phyloP scores from a whole-genome alignment of 225 moss, liverwort and hornwort species.

The Marchantia paleacea region DNA sequence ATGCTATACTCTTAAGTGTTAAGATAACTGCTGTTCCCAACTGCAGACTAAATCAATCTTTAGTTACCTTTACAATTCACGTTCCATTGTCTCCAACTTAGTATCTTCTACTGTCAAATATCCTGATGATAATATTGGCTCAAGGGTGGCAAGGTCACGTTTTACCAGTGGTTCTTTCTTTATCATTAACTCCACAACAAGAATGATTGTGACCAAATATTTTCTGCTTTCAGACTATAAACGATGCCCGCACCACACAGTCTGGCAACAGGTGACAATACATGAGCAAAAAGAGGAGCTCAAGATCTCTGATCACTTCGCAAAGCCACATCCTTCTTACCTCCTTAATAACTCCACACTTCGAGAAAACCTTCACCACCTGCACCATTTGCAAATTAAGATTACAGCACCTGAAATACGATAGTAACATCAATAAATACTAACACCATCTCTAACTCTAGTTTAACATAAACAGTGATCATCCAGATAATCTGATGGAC shows the following conservation, averaged over 20 bases:
- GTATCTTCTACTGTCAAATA: not conserved
- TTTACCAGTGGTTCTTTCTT: not conserved
- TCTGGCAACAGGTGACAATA: not conserved
- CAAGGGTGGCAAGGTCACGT: not conserved
- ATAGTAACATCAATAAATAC: not conserved
- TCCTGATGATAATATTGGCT: not conserved
- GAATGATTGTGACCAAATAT: not conserved
- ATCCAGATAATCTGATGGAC: no score
- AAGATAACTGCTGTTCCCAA: not conserved
- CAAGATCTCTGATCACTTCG: not conserved
- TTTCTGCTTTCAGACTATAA: not conserved
- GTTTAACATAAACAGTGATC: no score
- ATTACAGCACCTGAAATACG: constrained; percentile 11
- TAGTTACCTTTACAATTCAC: not conserved
- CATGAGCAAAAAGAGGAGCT: not conserved
- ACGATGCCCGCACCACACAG: not conserved
- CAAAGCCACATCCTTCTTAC: constrained; percentile 33
- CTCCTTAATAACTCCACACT: constrained; percentile 98
- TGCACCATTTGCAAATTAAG: constrained; percentile 33
- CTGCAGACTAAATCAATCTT: no score
- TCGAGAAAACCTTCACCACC: constrained; percentile 84
- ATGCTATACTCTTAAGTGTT: not conserved
- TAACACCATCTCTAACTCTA: not conserved
- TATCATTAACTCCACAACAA: not conserved
- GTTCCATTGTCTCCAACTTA: not conserved